phyloP scores from a whole-genome alignment of 306 rosid species.

The Psophocarpus tetragonolobus region DNA sequence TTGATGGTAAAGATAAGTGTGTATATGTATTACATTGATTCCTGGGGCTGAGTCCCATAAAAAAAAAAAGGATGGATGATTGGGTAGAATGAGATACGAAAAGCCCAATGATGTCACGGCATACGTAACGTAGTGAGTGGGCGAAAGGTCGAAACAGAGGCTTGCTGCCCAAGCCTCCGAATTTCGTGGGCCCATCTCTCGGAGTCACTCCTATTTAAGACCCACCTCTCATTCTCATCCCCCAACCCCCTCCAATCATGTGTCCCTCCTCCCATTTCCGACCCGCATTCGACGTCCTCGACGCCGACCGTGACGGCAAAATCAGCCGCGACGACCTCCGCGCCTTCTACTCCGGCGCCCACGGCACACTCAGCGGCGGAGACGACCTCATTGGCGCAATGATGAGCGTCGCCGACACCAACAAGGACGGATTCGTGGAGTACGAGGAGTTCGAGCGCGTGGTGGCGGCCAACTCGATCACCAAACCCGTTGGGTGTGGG shows the following conservation, averaged over 20 bases:
- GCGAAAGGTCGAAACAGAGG: neutral
- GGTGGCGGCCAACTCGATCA: slow-evolving; percentile 37
- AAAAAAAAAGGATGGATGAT: too few species aligned
- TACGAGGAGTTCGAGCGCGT: slow-evolving; percentile 91
- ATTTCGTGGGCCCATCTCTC: slow-evolving; percentile 19
- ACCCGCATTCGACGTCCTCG: slow-evolving; percentile 76
- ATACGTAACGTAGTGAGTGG: neutral
- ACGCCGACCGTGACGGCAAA: slow-evolving; percentile 78
- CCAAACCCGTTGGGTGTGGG: slow-evolving; percentile 30
- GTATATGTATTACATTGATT: too few species aligned
- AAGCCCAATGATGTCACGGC: slow-evolving; percentile 21
- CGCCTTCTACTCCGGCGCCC: slow-evolving; percentile 48
- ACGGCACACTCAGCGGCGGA: slow-evolving; percentile 24
- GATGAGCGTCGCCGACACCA: slow-evolving; percentile 82
- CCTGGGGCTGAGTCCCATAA: too few species aligned
- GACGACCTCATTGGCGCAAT: slow-evolving; percentile 63
- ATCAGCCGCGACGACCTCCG: slow-evolving; percentile 83
- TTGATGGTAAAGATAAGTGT: too few species aligned
- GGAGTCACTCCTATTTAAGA: neutral
- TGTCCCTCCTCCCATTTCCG: slow-evolving; percentile 57
- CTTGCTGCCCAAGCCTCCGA: slow-evolving; percentile 35
- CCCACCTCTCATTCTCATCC: neutral
- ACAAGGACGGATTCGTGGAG: slow-evolving; percentile 77
- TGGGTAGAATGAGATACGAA: neutral
- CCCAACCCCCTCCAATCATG: slow-evolving; percentile 38